phyloP scores from a whole-genome alignment of 2,329 filamentous ascomycete genomes.

The Parafenestella ontariensis region DNA sequence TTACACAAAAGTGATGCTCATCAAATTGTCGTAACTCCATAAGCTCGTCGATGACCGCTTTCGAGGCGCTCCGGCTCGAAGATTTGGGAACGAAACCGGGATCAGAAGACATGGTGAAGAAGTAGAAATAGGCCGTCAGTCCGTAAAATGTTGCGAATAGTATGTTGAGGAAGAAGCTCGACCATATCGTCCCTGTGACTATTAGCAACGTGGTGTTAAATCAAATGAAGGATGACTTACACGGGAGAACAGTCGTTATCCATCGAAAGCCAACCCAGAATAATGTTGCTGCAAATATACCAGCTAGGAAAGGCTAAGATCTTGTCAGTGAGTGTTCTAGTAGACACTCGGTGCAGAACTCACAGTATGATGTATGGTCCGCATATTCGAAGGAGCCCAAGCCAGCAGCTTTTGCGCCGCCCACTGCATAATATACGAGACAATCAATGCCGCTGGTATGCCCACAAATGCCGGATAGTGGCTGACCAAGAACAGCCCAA shows the following conservation, averaged over 20 bases:
- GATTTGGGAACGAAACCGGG: constrained; percentile 93
- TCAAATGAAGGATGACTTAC: constrained; percentile 55
- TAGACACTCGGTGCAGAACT: constrained; percentile 38
- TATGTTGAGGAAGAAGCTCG: constrained; percentile 79
- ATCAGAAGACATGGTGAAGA: constrained; percentile 83
- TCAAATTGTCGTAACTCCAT: constrained; percentile 88
- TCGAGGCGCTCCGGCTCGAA: constrained; percentile 87
- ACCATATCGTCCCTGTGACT: constrained; percentile 66
- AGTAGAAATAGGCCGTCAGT: constrained; percentile 85
- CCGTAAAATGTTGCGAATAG: constrained; percentile 70
- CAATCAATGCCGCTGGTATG: constrained; percentile 72
- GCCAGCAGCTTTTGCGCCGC: constrained; percentile 77
- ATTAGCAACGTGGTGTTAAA: constrained; percentile 48
- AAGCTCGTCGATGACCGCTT: constrained; percentile 85
- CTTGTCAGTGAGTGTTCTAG: constrained; percentile 13
- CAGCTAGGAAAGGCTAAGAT: constrained; percentile 82
- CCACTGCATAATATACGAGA: constrained; percentile 77
- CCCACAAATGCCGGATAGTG: constrained; percentile 76
- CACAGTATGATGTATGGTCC: constrained; percentile 87
- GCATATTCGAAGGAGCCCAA: constrained; percentile 87
- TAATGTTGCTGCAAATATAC: constrained; percentile 87
- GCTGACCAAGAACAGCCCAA: constrained; percentile 74
- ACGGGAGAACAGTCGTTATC: constrained; percentile 74
- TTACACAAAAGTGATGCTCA: constrained; percentile 90
- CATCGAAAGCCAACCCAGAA: constrained; percentile 83